These are phyloP conservation scores for Sclerotinia glacialis DNA, from an alignment of 2,329 filamentous ascomycete genomes.

Conservation along the genomic window DNA sequence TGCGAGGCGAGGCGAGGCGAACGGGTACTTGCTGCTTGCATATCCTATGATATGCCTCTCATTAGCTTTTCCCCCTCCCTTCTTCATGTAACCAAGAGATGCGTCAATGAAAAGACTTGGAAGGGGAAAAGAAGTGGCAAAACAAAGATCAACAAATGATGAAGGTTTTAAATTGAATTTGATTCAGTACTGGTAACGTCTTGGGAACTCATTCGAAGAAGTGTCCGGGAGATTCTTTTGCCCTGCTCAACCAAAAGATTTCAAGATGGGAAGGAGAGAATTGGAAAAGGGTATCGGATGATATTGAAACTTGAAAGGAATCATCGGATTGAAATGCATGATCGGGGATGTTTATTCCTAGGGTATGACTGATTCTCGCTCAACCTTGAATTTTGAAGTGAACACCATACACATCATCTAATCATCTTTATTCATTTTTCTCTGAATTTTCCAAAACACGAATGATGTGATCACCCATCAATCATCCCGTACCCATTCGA, in stretches of 20 bases:
- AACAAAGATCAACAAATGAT: not conserved
- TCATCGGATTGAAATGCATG: conserved; percentile 18
- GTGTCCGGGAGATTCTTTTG: not conserved
- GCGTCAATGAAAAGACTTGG: not conserved
- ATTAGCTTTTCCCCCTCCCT: not conserved
- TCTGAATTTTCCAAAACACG: conserved; percentile 7
- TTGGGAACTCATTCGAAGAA: conserved; percentile 1
- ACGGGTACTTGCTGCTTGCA: conserved; percentile 20
- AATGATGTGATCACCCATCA: conserved; percentile 17
- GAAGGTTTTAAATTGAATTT: not conserved
- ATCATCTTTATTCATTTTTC: not conserved
- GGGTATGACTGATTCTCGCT: conserved; percentile 16
- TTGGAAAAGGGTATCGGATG: conserved; percentile 8
- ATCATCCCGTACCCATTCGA: conserved; percentile 17
- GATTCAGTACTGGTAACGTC: not conserved
- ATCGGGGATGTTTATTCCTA: conserved; percentile 14
- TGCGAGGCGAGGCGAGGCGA: conserved; percentile 18
- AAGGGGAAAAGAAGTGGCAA: conserved; percentile 1
- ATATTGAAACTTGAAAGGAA: conserved; percentile 13
- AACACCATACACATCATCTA: conserved; percentile 4
- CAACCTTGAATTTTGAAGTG: conserved; percentile 19
- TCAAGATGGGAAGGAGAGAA: not conserved
- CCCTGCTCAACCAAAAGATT: conserved; percentile 1
- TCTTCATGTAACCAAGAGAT: conserved; percentile 6
- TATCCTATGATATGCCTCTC: conserved; percentile 15